Base-by-base conservation (phyloP, 345 rosid species). In the Moringa oleifera region DNA sequence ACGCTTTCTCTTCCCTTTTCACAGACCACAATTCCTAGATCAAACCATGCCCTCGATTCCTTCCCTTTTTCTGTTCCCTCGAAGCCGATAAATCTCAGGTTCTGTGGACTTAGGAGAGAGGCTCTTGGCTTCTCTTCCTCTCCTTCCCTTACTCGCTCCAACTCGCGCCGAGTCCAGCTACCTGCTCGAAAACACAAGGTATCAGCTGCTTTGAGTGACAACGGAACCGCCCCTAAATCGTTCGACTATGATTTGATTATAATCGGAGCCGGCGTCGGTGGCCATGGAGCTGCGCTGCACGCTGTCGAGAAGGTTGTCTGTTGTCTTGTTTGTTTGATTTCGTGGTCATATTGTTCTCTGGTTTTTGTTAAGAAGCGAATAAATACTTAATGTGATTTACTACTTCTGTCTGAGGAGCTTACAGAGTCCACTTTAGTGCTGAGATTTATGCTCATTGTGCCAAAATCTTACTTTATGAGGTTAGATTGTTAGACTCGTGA, bases 191-290 rank as follows among this genome's bases (percentile, higher is more conserved):
- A 74, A 25, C 64, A 58, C 33, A 52, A 59, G 51, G 78, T 77
- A 18, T 77, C 69, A 0, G 83, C 95, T 70, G 72, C 87, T 15
- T 45, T 67, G 3, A 61, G 67, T 10, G 75, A 55, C 61, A 88
- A 94, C 58, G 97, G 95, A 23, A 80, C 80, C 63, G 72, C 89
- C 2, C 74, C 86, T 0, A 80, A 81, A 75, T 79, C 90, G 20
- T 94, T 90, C 55, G 95, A 94, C 68, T 94, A 94, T 68, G 99
- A 90, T 74, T 72, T 94, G 79, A 65, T 90, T 73, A 94, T 94
- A 57, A 84, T 90, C 20, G 99, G 99, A 25, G 97, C 99, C 46
- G 99, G 97, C 54, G 99, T 94, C 20, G 97, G 99, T 17, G 99
- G 97, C 4, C 99, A 90, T 51, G 97, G 99, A 33, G 96, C 99